Conservation (phyloP, 2,329 filamentous ascomycete genomes). For the Mollisia scopiformis region DNA sequence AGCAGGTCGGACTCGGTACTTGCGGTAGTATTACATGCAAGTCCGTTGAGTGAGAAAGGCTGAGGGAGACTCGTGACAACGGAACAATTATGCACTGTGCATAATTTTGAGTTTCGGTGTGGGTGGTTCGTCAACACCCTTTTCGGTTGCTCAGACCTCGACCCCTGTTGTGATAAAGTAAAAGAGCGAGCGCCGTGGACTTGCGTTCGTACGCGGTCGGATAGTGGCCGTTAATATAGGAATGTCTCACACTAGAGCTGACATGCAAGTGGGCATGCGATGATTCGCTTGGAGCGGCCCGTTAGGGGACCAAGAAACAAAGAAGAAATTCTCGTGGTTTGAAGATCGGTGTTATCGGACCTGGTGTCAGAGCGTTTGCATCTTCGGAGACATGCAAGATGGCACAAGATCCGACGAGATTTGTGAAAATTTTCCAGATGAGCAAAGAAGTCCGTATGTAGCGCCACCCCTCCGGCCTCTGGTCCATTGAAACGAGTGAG, state of each 20-base stretch:
- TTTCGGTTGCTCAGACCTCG: constrained; percentile 2
- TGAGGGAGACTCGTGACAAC: constrained; percentile 7
- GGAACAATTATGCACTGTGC: not conserved
- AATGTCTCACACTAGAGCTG: not conserved
- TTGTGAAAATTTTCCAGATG: not conserved
- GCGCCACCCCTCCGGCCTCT: too few relatives aligned
- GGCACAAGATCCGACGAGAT: not conserved
- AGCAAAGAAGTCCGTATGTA: not conserved
- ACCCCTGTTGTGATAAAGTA: constrained; percentile 3
- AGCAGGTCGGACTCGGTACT: not conserved
- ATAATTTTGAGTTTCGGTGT: not conserved
- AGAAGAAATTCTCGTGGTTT: not conserved
- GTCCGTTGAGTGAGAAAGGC: not conserved
- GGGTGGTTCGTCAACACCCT: not conserved
- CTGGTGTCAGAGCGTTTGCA: not conserved
- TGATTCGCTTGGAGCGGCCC: constrained; percentile 4
- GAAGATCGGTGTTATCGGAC: not conserved
- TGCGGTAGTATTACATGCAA: constrained; percentile 5
- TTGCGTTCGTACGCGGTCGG: not conserved
- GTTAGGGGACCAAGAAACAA: not conserved
- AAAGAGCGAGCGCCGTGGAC: not conserved
- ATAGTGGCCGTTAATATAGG: not conserved
- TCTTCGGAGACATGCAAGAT: constrained; percentile 1
- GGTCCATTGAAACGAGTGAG: too few relatives aligned
- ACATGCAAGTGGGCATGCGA: not conserved